Evolutionary conservation across 306 rosid species (phyloP).

Genomic region (Clitoria ternatea): DNA sequence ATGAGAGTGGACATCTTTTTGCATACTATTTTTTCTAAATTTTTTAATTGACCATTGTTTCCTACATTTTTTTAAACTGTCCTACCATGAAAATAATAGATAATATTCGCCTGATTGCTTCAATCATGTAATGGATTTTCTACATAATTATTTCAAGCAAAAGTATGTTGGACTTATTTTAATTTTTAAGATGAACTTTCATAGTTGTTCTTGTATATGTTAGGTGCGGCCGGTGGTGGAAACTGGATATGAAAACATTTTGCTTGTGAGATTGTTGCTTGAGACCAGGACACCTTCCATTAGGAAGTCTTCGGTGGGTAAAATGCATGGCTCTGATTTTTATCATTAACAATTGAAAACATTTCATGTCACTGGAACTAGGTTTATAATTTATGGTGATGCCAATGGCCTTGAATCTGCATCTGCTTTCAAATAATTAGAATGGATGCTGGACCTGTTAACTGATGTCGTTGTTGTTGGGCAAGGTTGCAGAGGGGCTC

Average conservation of each 20-base stretch:
- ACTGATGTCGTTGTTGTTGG: slow-evolving; percentile 32
- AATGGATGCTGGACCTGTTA: slow-evolving; percentile 6
- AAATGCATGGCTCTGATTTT: slow-evolving; percentile 13
- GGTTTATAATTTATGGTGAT: not conserved
- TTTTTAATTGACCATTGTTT: not conserved
- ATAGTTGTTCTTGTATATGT: slow-evolving; percentile 30
- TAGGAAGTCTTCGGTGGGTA: slow-evolving; percentile 74
- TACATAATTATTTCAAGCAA: not conserved
- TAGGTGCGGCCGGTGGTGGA: slow-evolving; percentile 97
- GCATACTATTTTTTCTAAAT: not conserved
- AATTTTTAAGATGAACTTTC: slow-evolving; percentile 8
- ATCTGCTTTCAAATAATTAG: slow-evolving; percentile 4
- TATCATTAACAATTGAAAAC: not conserved
- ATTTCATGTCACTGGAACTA: not conserved
- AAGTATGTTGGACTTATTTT: not conserved
- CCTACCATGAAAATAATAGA: not conserved
- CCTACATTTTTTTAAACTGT: not conserved
- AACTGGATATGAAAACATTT: slow-evolving; percentile 86
- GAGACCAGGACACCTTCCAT: slow-evolving; percentile 63
- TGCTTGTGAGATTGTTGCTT: slow-evolving; percentile 83
- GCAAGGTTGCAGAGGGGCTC: slow-evolving; percentile 84
- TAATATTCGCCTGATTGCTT: not conserved
- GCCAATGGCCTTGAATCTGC: slow-evolving; percentile 16
- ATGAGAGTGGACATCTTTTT: not conserved
- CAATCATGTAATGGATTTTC: not conserved